These are phyloP conservation scores for Aureobasidium sp. DNA, from an alignment of 2,329 filamentous ascomycete species.

Conservation along the genomic window DNA sequence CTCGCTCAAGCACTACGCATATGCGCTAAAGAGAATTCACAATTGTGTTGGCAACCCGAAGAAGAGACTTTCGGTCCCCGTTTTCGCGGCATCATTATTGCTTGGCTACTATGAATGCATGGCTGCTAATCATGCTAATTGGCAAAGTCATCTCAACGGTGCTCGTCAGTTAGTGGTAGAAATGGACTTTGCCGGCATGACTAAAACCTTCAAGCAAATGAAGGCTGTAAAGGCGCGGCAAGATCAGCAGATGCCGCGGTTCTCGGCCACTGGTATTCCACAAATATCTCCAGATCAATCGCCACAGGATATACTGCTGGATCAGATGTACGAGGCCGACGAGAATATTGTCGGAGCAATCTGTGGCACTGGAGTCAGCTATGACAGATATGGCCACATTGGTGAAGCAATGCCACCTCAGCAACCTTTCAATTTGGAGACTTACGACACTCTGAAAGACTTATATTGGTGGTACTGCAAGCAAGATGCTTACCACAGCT, in stretches of 20 bases:
- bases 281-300: neutral
- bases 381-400: conserved; percentile 49
- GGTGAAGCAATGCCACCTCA: conserved; percentile 20
- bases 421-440: conserved; percentile 55
- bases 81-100: conserved; percentile 78
- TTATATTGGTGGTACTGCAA: conserved; percentile 95
- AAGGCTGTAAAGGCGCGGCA: conserved; percentile 42
- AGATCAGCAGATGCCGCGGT: neutral
- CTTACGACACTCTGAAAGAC: conserved; percentile 74
- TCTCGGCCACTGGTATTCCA: neutral
- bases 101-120: conserved; percentile 91
- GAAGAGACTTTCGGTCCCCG: conserved; percentile 66
- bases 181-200: conserved; percentile 68
- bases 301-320: conserved; percentile 23
- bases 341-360: conserved; percentile 50
- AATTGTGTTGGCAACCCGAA: conserved; percentile 62
- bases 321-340: conserved; percentile 41
- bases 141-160: conserved; percentile 86
- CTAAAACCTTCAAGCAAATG: conserved; percentile 58
- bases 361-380: conserved; percentile 49
- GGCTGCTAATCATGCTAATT: conserved; percentile 89
- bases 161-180: conserved; percentile 75
- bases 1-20: conserved; percentile 85
- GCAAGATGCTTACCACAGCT: conserved; percentile 86
- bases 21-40: conserved; percentile 70